Conservation (phyloP, 2,329 filamentous ascomycete genomes). For the Aureobasidium pullulans region DNA sequence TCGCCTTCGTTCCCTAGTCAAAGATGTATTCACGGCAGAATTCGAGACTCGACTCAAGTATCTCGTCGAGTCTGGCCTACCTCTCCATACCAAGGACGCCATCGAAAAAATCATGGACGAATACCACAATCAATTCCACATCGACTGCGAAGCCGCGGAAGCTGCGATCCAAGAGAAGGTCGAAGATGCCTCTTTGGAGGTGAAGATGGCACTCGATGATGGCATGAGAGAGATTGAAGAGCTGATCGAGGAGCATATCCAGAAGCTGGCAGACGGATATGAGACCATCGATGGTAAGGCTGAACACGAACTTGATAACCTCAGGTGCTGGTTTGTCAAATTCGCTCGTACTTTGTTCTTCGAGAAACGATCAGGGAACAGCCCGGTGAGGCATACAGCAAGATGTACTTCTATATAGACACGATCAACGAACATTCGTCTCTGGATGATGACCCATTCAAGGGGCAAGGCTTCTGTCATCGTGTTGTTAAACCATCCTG, state of each 20-base stretch:
- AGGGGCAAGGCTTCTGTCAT: too few species aligned
- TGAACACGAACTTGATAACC: not conserved
- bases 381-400: not conserved
- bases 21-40: not conserved
- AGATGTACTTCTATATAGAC: not conserved
- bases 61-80: not conserved
- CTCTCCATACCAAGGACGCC: not conserved
- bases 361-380: not conserved
- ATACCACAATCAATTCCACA: not conserved
- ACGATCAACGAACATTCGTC: not conserved
- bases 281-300: not conserved
- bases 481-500: too few species aligned
- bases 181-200: not conserved
- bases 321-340: constrained; percentile 2
- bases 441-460: too few species aligned
- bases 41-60: not conserved
- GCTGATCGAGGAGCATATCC: not conserved
- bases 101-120: constrained; percentile 4
- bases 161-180: not conserved
- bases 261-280: not conserved
- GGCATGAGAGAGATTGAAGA: not conserved
- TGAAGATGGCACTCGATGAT: not conserved
- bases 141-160: not conserved
- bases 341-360: not conserved
- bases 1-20: not conserved